These are phyloP conservation scores for Mitragyna speciosa DNA, from an alignment of 257 asterid genomes.

Conservation along the genomic window DNA sequence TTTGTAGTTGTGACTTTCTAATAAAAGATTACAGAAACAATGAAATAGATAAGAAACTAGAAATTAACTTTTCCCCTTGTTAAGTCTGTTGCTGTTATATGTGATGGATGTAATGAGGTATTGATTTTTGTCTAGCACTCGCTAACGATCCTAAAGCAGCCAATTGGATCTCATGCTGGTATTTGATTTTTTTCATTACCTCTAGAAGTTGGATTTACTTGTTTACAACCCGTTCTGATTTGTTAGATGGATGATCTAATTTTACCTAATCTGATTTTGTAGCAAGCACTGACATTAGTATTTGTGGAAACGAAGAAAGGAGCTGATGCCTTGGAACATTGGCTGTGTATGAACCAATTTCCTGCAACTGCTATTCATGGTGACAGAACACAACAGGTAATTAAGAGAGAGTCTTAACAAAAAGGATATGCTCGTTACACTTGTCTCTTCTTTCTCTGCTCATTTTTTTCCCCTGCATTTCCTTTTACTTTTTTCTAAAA, in stretches of 20 bases:
- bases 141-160: not conserved
- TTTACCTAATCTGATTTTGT: conserved; percentile 26
- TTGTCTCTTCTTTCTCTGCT: not conserved
- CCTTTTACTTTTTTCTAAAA: not conserved
- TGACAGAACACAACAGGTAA: conserved; percentile 93
- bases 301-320: conserved; percentile 97
- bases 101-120: not conserved
- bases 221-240: not conserved
- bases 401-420: not conserved
- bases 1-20: too few species aligned
- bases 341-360: conserved; percentile 80
- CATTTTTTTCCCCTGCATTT: not conserved
- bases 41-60: too few species aligned
- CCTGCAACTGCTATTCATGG: conserved; percentile 95
- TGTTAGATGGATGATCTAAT: not conserved
- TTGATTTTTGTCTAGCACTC: not conserved
- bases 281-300: conserved; percentile 87
- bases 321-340: conserved; percentile 89
- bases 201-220: not conserved
- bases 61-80: not conserved
- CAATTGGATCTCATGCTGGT: not conserved
- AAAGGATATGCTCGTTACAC: not conserved
- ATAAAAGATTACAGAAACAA: too few species aligned
- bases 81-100: not conserved
- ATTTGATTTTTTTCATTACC: not conserved